Evolutionary conservation across 768 basidiomycete genomes (phyloP), one percentile per base, ranked within the genome.

Genomic region (Chalciporus piperatus): DNA sequence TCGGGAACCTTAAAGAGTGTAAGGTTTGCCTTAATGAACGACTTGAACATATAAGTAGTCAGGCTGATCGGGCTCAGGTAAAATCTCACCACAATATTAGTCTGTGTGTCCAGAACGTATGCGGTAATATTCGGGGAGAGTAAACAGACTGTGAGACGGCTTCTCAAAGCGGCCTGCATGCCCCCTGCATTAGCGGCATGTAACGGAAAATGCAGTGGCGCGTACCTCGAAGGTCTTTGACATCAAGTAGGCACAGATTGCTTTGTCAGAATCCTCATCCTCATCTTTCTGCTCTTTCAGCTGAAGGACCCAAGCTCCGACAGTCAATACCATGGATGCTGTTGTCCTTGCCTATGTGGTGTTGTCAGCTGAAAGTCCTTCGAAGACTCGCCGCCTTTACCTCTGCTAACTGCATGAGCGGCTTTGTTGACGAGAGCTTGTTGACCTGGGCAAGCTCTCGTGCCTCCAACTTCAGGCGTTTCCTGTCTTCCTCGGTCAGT

Each of bases 1-100:
- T 17, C 19, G 6, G 45, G 45, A 23, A 52, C n/a, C 40, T 52
- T 52, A 27, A 52, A 52, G n/a, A 52, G 16, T 14, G n/a, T 2
- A 9, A 20, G 27, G 22, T 52, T 10, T 1, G 46, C 13, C 51
- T 47, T 32, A 35, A 52, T 41, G 13, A 52, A 41, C 10, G 19
- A n/a, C 51, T 52, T 40, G 14, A 48, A 19, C 6, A 13, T n/a
- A 17, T 47, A 19, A 46, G 23, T 8, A 6, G 5, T 25, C n/a
- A 47, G 5, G 33, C 23, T n/a, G 10, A 47, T 33, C 4, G 8
- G 17, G 6, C n/a, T 32, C 19, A 25, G 12, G 17, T 16, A 38
- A 16, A 28, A 33, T 9, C 30, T 32, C 43, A 52, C 51, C 37
- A 38, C 23, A n/a, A 52, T 25, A n/a, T 52, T 20, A 9, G 5